Percentiles rank a stretch among this genome's conserved stretches.
Evolutionary conservation across 2,329 filamentous ascomycete genomes (phyloP).

Genomic region (Diaporthe sp.): DNA sequence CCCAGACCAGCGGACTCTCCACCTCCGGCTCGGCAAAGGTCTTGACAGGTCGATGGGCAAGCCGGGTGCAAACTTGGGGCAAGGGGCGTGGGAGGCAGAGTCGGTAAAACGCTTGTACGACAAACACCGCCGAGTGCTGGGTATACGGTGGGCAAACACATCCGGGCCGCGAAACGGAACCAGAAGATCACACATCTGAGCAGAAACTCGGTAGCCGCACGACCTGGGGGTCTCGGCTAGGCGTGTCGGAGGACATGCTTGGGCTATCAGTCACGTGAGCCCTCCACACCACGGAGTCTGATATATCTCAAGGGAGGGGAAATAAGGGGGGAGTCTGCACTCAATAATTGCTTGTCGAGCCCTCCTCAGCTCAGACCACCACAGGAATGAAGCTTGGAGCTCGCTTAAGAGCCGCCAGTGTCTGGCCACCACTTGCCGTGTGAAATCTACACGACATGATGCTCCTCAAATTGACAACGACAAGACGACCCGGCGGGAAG

Average conservation of each 20-base stretch:
- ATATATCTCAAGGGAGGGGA: background rate
- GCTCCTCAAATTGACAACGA: background rate
- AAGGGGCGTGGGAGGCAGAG: background rate
- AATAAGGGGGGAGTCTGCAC: background rate
- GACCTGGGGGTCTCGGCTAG: background rate
- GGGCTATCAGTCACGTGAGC: background rate
- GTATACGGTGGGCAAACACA: background rate
- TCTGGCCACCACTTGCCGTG: background rate
- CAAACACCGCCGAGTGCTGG: background rate
- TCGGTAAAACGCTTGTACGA: background rate
- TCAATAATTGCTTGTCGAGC: background rate
- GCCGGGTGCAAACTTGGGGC: background rate
- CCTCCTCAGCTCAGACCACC: background rate
- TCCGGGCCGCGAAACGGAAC: slow-evolving; percentile 15
- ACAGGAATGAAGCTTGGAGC: background rate
- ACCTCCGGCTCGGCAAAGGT: background rate
- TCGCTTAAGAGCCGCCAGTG: background rate
- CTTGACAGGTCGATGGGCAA: background rate
- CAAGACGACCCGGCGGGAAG: background rate
- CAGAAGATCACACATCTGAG: background rate
- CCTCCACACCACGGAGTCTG: background rate
- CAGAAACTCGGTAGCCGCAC: background rate
- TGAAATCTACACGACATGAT: background rate
- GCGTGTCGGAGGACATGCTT: background rate
- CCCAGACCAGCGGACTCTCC: background rate